These are phyloP conservation scores for Umbelopsis vinacea DNA, from an alignment of 192 early-diverging fungal genomes.

Conservation along the genomic window DNA sequence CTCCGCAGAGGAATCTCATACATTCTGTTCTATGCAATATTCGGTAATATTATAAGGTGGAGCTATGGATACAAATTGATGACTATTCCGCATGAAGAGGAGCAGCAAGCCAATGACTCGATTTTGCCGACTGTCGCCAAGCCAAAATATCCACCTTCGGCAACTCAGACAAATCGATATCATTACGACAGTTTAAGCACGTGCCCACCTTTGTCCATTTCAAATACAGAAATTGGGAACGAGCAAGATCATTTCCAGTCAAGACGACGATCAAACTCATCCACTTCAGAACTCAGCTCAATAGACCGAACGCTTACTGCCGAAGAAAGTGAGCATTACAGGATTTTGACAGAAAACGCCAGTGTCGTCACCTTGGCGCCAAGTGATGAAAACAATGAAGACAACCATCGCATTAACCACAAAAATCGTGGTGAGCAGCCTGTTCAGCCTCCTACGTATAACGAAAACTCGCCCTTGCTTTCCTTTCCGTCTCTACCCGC, in stretches of 20 bases:
- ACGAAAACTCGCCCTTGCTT: background rate
- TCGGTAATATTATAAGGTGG: slow-evolving; percentile 84
- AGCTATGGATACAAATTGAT: slow-evolving; percentile 75
- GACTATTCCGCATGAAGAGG: slow-evolving; percentile 13
- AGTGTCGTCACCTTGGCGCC: slow-evolving; percentile 6
- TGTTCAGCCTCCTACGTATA: background rate
- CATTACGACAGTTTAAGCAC: slow-evolving; percentile 8
- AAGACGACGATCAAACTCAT: slow-evolving; percentile 1
- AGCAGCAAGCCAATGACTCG: slow-evolving; percentile 1
- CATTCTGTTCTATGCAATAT: slow-evolving; percentile 78
- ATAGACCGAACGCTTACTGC: slow-evolving; percentile 6
- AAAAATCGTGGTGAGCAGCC: background rate
- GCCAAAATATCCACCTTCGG: background rate
- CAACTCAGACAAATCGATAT: background rate
- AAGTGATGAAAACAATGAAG: background rate
- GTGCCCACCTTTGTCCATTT: background rate
- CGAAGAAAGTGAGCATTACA: slow-evolving; percentile 1
- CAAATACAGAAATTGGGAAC: slow-evolving; percentile 3
- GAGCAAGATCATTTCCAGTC: background rate
- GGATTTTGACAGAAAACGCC: background rate
- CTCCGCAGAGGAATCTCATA: slow-evolving; percentile 70
- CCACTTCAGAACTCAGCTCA: slow-evolving; percentile 3
- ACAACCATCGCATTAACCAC: background rate
- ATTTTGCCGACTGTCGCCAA: background rate
- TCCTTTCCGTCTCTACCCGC: slow-evolving; percentile 7